Conservation (phyloP, 352 stramenopile species). For the Globisporangium cystogenes region DNA sequence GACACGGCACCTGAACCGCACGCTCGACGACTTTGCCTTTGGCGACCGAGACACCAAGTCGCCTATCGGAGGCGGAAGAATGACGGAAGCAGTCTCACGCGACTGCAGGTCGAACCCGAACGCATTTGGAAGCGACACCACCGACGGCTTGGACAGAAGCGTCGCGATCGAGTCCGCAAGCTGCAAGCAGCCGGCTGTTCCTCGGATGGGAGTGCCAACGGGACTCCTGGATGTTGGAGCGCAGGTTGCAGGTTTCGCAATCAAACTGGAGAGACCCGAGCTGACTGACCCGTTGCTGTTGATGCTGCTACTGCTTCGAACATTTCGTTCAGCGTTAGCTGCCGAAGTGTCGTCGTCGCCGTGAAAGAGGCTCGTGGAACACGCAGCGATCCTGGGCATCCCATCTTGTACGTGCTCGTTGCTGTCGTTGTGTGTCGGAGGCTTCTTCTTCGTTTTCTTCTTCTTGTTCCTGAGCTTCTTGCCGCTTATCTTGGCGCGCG, state of each 20-base stretch:
- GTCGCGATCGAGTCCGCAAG: slow-evolving; percentile 6
- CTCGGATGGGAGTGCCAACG: neutral
- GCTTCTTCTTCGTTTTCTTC: slow-evolving; percentile 7
- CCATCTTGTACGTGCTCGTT: neutral
- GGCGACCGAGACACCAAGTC: slow-evolving; percentile 35
- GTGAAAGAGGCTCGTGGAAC: neutral
- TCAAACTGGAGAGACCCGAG: neutral
- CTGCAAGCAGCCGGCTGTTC: neutral
- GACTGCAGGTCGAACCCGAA: neutral
- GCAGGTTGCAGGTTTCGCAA: slow-evolving; percentile 1
- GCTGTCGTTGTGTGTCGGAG: neutral
- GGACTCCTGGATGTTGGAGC: neutral
- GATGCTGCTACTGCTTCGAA: slow-evolving; percentile 4
- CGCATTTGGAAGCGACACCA: slow-evolving; percentile 19
- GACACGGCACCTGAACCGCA: slow-evolving; percentile 40
- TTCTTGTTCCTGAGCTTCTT: slow-evolving; percentile 33
- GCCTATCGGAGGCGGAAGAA: slow-evolving; percentile 34
- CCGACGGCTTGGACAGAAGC: slow-evolving; percentile 14
- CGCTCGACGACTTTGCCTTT: slow-evolving; percentile 29
- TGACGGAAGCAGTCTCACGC: slow-evolving; percentile 15
- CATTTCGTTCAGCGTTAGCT: neutral
- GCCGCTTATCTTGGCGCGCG: slow-evolving; percentile 24
- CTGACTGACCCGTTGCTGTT: slow-evolving; percentile 2
- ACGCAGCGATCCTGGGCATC: slow-evolving; percentile 4
- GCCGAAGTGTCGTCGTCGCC: neutral